Evolutionary conservation across 106 monocot species (phyloP), one percentile per base, ranked within the genome.

Genomic region (Chionographis japonica): DNA sequence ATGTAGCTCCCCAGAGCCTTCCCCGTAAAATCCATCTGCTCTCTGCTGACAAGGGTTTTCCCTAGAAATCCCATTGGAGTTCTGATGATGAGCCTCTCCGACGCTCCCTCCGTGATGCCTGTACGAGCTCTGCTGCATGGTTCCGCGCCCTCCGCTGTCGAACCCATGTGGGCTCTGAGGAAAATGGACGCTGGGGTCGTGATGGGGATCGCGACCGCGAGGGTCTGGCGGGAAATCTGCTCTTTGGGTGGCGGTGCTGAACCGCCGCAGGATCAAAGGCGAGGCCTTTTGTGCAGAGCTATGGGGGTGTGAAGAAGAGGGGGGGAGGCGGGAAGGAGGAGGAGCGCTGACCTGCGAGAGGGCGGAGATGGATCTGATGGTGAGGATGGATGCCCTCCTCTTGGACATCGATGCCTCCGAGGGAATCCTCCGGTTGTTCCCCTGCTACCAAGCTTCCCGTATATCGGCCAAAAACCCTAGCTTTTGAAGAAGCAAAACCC

Each of bases 241-340:
- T n/a, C 65, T 40, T 19, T 74, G 66, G 14, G 66, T 58, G 58
- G 65, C 65, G 58, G 65, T 58, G 43, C 39, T 37, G 42, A 56
- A 12, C 40, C 63, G 20, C 17, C 61, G 53, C 0, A 36, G 50
- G 60, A 36, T 36, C 49, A 59, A 60, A 70, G 46, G 59, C 20
- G 70, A 35, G 17, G 50, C 1, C 20, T 70, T 41, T 43, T 63
- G 43, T 4, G 46, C n/a, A 10, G 46, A 63, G 18, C 37, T 2
- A 18, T 6, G 46, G 46, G 50, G 42, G 35, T 7, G 40, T 50
- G 12, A 14, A 27, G 51, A 35, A 15, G 54, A 16, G 54, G 5
- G 54, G 54, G 4, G n/a, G 54, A 54, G 54, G 46, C 46, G 2
- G 5, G 46, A 46, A 46, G 46, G 46, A 46, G 46, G 46, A 43